These are phyloP conservation scores for Alternaria panax DNA, from an alignment of 2,329 filamentous ascomycete genomes.

Conservation along the genomic window DNA sequence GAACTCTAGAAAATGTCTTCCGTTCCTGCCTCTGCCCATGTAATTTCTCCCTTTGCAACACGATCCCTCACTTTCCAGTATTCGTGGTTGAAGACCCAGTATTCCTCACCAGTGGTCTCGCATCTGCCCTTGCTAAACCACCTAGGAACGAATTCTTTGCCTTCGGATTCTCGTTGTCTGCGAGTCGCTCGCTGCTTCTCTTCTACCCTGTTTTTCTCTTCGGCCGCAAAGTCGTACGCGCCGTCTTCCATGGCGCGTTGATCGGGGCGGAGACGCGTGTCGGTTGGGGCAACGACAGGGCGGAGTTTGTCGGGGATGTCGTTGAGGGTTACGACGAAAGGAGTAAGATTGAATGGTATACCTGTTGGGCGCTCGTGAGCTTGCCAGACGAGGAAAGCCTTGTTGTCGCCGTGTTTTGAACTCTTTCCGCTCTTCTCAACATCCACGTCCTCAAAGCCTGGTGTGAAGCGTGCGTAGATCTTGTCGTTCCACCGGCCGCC, in stretches of 20 bases:
- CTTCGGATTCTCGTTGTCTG: conserved; percentile 73
- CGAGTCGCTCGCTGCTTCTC: conserved; percentile 85
- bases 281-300: conserved; percentile 84
- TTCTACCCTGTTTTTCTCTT: conserved; percentile 93
- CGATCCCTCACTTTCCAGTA: conserved; percentile 82
- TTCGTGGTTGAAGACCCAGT: conserved; percentile 86
- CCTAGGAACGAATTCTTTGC: conserved; percentile 81
- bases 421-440: conserved; percentile 54
- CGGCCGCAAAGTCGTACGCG: conserved; percentile 91
- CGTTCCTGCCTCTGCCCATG: conserved; percentile 68
- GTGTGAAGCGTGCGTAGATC: conserved; percentile 90
- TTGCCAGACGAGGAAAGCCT: conserved; percentile 93
- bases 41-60: conserved; percentile 67
- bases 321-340: conserved; percentile 94
- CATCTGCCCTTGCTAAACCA: conserved; percentile 83
- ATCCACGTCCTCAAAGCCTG: conserved; percentile 82
- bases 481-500: conserved; percentile 98
- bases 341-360: conserved; percentile 96
- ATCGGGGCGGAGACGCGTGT: conserved; percentile 90
- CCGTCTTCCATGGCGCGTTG: conserved; percentile 98
- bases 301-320: conserved; percentile 83
- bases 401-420: conserved; percentile 66
- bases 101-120: conserved; percentile 83
- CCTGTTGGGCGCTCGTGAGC: conserved; percentile 79
- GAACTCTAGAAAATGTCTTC: conserved; percentile 75